Conservation (phyloP, 192 early-diverging fungal species). For the Entomortierella beljakovae region DNA sequence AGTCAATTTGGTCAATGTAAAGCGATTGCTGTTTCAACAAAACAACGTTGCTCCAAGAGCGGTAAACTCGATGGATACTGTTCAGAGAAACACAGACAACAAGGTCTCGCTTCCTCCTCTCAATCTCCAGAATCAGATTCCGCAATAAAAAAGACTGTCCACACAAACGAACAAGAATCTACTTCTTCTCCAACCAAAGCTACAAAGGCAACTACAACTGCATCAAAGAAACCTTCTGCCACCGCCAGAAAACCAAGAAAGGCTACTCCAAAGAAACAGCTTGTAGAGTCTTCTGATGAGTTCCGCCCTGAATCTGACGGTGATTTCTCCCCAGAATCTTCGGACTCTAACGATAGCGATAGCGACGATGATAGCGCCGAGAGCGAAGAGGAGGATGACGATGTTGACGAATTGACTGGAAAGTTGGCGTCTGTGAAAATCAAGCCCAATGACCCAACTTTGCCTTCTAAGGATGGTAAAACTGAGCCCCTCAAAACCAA, state of each 20-base stretch:
- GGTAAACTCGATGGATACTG: conserved; percentile 52
- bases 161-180: background rate
- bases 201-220: conserved; percentile 5
- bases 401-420: conserved; percentile 23
- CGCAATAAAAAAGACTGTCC: conserved; percentile 26
- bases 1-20: conserved; percentile 32
- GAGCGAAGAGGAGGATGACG: conserved; percentile 20
- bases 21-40: conserved; percentile 45
- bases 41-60: conserved; percentile 26
- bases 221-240: conserved; percentile 10
- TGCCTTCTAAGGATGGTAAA: conserved; percentile 8
- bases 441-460: conserved; percentile 28
- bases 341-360: conserved; percentile 23
- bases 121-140: conserved; percentile 7
- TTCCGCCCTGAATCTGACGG: conserved; percentile 26
- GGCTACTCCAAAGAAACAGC: conserved; percentile 13
- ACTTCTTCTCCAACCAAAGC: conserved; percentile 6
- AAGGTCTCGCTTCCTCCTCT: background rate
- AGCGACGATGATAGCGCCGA: conserved; percentile 1
- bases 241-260: too few species aligned
- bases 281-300: conserved; percentile 34
- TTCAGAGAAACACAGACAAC: conserved; percentile 47
- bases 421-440: conserved; percentile 46
- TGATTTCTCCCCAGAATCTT: conserved; percentile 19
- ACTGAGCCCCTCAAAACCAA: conserved; percentile 1